These are phyloP conservation scores for Clohesyomyces aquaticus DNA, from an alignment of 495 filamentous ascomycete species.

Conservation along the genomic window DNA sequence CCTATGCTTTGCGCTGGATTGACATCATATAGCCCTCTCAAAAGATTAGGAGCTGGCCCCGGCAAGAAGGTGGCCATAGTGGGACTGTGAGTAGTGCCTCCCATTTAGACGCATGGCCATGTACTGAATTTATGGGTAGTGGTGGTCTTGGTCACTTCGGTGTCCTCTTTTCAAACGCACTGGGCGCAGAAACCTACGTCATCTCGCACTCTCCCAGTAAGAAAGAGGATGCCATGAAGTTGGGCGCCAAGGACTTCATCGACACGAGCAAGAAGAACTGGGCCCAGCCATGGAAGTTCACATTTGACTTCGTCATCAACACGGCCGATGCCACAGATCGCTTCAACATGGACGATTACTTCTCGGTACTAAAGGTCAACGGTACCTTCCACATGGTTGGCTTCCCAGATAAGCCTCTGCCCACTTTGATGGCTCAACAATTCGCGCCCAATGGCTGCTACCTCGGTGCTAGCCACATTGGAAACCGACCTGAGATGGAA, in stretches of 20 bases:
- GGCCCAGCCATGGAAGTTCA: slow-evolving; percentile 55
- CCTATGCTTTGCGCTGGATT: slow-evolving; percentile 91
- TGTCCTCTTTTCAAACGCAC: slow-evolving; percentile 48
- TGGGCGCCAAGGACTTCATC: slow-evolving; percentile 53
- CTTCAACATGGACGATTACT: slow-evolving; percentile 71
- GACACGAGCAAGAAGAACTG: slow-evolving; percentile 47
- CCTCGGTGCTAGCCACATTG: slow-evolving; percentile 81
- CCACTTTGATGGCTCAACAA: slow-evolving; percentile 74
- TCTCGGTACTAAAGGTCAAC: slow-evolving; percentile 80
- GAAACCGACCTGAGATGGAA: slow-evolving; percentile 77
- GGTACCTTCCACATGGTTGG: slow-evolving; percentile 83
- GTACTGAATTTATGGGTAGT: too few relatives aligned
- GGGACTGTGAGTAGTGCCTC: slow-evolving; percentile 60
- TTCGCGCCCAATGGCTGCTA: slow-evolving; percentile 77
- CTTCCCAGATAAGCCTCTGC: slow-evolving; percentile 77
- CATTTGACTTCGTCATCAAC: slow-evolving; percentile 77
- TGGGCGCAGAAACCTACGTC: slow-evolving; percentile 53
- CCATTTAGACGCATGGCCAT: too few relatives aligned
- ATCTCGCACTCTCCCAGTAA: slow-evolving; percentile 51
- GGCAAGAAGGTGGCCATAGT: slow-evolving; percentile 85
- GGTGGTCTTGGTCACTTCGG: slow-evolving; percentile 54
- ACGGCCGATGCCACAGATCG: slow-evolving; percentile 68
- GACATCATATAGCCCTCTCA: slow-evolving; percentile 78
- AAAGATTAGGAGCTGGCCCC: slow-evolving; percentile 70
- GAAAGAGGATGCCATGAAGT: slow-evolving; percentile 49